These are phyloP conservation scores for Fusarium tuaranense DNA, from an alignment of 2,329 filamentous ascomycete species.

Conservation along the genomic window DNA sequence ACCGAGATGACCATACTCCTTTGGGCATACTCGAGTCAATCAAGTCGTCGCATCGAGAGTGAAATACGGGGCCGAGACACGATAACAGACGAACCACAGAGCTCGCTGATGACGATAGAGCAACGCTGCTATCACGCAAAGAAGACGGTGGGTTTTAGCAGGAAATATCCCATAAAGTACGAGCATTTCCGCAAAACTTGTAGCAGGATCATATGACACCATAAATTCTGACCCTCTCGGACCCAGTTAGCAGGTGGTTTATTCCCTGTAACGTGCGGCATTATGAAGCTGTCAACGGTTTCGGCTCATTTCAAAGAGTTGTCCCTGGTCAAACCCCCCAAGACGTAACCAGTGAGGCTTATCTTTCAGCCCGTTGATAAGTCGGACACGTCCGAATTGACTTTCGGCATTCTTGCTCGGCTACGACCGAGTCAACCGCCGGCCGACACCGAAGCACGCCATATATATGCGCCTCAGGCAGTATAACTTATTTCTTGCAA, in stretches of 20 bases:
- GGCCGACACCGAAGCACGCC: background rate
- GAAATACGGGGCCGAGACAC: background rate
- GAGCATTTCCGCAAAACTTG: background rate
- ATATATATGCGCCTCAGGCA: background rate
- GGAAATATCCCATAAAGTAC: background rate
- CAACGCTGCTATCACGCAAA: conserved; percentile 1
- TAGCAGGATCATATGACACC: background rate
- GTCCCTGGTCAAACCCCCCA: background rate
- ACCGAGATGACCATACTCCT: background rate
- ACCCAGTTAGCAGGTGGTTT: background rate
- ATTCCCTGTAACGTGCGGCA: background rate
- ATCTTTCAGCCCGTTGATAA: background rate
- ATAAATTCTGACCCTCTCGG: background rate
- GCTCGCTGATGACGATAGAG: background rate
- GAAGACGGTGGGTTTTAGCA: background rate
- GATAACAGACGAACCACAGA: conserved; percentile 1
- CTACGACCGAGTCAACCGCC: background rate
- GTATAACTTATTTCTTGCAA: background rate
- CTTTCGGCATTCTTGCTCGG: background rate
- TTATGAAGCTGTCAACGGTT: background rate
- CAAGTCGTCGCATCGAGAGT: background rate
- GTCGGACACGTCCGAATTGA: background rate
- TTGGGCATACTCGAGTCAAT: background rate
- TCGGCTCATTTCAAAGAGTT: background rate
- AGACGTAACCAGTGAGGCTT: background rate